These are phyloP conservation scores for Miamiensis avidus DNA, from an alignment of 169 alveolate genomes.

Conservation along the genomic window DNA sequence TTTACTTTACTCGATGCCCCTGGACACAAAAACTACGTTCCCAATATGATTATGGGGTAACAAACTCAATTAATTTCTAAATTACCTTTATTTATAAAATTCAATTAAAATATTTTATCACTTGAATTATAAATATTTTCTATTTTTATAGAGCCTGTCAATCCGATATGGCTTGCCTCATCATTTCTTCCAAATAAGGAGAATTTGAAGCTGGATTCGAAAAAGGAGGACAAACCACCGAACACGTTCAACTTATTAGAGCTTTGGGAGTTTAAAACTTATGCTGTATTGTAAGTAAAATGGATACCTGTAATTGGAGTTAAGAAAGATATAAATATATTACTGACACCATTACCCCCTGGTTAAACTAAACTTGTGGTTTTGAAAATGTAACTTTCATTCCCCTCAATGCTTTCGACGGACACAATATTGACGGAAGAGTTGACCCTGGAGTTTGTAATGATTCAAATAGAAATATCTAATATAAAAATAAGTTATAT, in stretches of 20 bases:
- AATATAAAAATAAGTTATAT: conserved; percentile 12
- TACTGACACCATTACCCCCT: conserved; percentile 87
- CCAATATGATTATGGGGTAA: conserved; percentile 98
- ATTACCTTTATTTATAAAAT: too few species aligned
- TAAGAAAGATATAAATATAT: conserved; percentile 89
- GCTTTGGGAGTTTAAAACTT: conserved; percentile 96
- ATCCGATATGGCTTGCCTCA: conserved; percentile 99
- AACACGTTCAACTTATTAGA: conserved; percentile 98
- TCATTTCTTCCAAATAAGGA: conserved; percentile 95
- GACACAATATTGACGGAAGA: conserved; percentile 88
- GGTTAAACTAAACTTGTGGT: conserved; percentile 88
- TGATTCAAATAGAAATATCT: too few species aligned
- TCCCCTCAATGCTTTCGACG: conserved; percentile 97
- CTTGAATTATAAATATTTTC: too few species aligned
- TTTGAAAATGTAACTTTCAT: conserved; percentile 91
- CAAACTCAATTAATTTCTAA: too few species aligned
- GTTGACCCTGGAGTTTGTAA: conserved; percentile 45
- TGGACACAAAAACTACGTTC: conserved; percentile 99
- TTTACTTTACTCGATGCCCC: conserved; percentile 99
- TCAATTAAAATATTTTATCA: too few species aligned
- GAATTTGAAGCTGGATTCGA: conserved; percentile 99
- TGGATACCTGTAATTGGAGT: conserved; percentile 98
- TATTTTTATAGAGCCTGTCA: conserved; percentile 90
- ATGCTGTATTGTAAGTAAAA: conserved; percentile 97
- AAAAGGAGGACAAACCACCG: conserved; percentile 99